Evolutionary conservation across 2,329 filamentous ascomycete species (phyloP).

Genomic region (Curvularia spicifera): DNA sequence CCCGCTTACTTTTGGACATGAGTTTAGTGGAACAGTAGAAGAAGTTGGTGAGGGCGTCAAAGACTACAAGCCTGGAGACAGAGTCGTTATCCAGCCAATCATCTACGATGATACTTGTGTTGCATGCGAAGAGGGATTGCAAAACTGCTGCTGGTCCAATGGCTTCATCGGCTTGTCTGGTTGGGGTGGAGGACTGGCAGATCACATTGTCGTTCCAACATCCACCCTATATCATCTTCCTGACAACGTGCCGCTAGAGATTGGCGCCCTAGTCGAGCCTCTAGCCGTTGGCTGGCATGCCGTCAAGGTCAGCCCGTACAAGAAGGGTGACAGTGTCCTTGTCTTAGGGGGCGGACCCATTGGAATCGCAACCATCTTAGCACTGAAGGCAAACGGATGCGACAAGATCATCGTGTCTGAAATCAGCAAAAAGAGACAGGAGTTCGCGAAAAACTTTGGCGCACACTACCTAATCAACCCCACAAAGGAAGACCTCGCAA

Average conservation of each 20-base stretch:
- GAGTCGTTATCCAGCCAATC: slow-evolving; percentile 60
- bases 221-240: slow-evolving; percentile 57
- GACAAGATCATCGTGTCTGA: slow-evolving; percentile 61
- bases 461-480: slow-evolving; percentile 61
- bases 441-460: slow-evolving; percentile 59
- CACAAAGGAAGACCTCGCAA: slow-evolving; percentile 56
- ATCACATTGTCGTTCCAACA: slow-evolving; percentile 59
- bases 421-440: slow-evolving; percentile 55
- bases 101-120: slow-evolving; percentile 62
- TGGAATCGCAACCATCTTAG: slow-evolving; percentile 51
- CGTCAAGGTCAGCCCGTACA: slow-evolving; percentile 58
- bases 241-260: slow-evolving; percentile 59
- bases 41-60: slow-evolving; percentile 59
- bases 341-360: slow-evolving; percentile 63
- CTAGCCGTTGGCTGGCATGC: slow-evolving; percentile 64
- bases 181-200: slow-evolving; percentile 61
- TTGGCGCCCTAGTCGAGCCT: slow-evolving; percentile 62
- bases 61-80: slow-evolving; percentile 57
- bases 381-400: slow-evolving; percentile 40
- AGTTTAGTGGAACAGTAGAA: slow-evolving; percentile 60
- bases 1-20: slow-evolving; percentile 61
- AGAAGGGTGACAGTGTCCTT: slow-evolving; percentile 54
- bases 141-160: slow-evolving; percentile 63
- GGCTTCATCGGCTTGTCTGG: slow-evolving; percentile 61
- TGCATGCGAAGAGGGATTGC: slow-evolving; percentile 59